Evolutionary conservation across 352 stramenopile genomes (phyloP).

Genomic region (Pythium brassicae): DNA sequence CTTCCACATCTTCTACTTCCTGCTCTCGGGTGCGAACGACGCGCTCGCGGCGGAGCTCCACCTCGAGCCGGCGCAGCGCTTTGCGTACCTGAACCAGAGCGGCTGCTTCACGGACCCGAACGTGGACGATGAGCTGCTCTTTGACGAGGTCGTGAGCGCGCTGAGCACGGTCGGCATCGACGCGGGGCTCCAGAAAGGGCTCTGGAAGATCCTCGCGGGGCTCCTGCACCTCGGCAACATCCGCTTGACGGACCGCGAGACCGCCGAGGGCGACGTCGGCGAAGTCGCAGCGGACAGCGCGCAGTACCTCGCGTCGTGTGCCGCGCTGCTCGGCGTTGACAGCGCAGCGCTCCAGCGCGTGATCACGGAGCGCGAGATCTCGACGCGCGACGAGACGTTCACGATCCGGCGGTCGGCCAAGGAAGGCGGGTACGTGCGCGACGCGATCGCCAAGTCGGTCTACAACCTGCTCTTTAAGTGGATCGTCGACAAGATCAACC

Average conservation of each 20-base stretch:
- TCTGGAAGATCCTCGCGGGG: constrained; percentile 75
- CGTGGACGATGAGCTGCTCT: constrained; percentile 84
- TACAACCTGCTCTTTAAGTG: constrained; percentile 90
- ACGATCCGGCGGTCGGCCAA: constrained; percentile 74
- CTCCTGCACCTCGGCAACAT: constrained; percentile 84
- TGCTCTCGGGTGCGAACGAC: constrained; percentile 72
- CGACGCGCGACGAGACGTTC: constrained; percentile 75
- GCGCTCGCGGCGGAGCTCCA: constrained; percentile 53
- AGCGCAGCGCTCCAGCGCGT: constrained; percentile 50
- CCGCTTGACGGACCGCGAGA: constrained; percentile 69
- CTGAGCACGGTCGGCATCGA: constrained; percentile 78
- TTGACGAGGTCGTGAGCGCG: constrained; percentile 79
- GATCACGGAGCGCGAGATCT: constrained; percentile 80
- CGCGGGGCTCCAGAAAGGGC: constrained; percentile 53
- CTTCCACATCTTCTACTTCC: constrained; percentile 91
- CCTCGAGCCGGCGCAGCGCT: constrained; percentile 51
- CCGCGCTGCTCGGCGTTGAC: constrained; percentile 74
- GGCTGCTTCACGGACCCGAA: constrained; percentile 79
- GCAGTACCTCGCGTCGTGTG: constrained; percentile 48
- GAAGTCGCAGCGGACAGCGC: constrained; percentile 56
- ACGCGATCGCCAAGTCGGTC: constrained; percentile 93
- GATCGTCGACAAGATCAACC: constrained; percentile 82
- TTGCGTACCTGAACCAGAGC: constrained; percentile 85
- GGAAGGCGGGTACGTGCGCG: constrained; percentile 80
- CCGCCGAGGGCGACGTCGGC: constrained; percentile 68